Base-by-base conservation (phyloP, 192 early-diverging fungal species). In the Backusella australiensis region DNA sequence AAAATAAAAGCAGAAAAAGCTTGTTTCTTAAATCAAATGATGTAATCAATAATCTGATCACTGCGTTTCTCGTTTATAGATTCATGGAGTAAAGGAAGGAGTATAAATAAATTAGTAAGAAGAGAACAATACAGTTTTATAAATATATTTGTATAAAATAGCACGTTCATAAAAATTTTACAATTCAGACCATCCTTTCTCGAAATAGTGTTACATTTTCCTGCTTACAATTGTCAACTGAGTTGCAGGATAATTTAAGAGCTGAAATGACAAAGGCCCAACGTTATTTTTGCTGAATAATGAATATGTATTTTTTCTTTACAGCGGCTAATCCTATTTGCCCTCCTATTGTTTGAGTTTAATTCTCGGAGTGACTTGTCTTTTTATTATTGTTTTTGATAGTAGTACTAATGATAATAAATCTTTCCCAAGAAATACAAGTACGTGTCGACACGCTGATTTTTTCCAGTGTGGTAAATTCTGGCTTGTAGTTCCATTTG, bases 61-160 rank as follows among this genome's bases (percentile, higher is more conserved):
- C 11, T 44, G 14, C 2, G 42, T 44, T 44, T 44, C 32, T 32
- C 32, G 32, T 14, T 14, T 14, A 44, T 44, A 52, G 3, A 52
- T 21, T 2, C n/a, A 5, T 21, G n/a, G 49, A 52, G 49, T n/a
- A 21, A 52, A n/a, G n/a, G 49, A n/a, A 52, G 15, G 49, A 52
- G n/a, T 44, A 52, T n/a, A 52, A 52, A 52, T n/a, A 21, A 52
- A 52, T 21, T 3, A 52, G n/a, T 52, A 52, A n/a, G 15, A 52
- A n/a, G 8, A 56, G 6, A 49, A 49, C 17, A 49, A 49, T 49
- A 49, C 17, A 49, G 46, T 49, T 49, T 49, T 49, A 49, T 26
- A 56, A n/a, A n/a, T 56, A 56, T 56, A 59, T 59, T 59, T 59
- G 56, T 59, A 59, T 59, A 59, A 59, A 23, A 59, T 29, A 59